phyloP scores from a whole-genome alignment of 768 basidiomycete genomes.

The Sporobolomyces roseus region DNA sequence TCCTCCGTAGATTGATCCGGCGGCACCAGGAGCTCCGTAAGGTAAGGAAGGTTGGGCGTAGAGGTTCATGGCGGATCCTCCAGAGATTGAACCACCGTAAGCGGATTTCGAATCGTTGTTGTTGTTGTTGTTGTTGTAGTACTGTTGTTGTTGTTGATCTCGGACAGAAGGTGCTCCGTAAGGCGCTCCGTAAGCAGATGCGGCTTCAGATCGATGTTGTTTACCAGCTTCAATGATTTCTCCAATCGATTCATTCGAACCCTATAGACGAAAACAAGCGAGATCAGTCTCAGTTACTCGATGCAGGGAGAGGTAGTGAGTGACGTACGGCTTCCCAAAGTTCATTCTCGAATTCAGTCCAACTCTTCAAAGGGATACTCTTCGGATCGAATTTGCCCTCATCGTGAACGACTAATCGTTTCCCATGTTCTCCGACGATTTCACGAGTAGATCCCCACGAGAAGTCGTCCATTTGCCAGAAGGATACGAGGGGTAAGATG shows the following conservation, averaged over 20 bases:
- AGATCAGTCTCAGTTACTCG: neutral
- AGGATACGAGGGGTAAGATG: conserved; percentile 86
- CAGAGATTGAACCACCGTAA: conserved; percentile 17
- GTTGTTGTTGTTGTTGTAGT: conserved; percentile 2
- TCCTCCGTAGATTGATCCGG: conserved; percentile 9
- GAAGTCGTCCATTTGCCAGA: conserved; percentile 88
- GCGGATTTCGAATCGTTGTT: conserved; percentile 21
- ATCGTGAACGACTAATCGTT: conserved; percentile 93
- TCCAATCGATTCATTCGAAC: conserved; percentile 44
- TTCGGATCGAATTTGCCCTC: conserved; percentile 96
- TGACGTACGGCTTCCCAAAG: conserved; percentile 38
- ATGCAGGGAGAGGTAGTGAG: neutral
- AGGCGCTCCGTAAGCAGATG: conserved; percentile 35
- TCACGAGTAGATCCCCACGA: conserved; percentile 79
- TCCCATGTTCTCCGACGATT: conserved; percentile 88
- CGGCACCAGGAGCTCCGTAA: conserved; percentile 17
- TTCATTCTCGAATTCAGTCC: conserved; percentile 63
- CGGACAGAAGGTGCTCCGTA: conserved; percentile 38
- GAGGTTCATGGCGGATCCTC: conserved; percentile 17
- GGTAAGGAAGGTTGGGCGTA: conserved; percentile 15
- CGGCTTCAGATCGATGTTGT: conserved; percentile 20
- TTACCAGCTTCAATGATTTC: conserved; percentile 42
- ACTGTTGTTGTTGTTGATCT: too few species aligned
- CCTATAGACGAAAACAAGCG: conserved; percentile 2
- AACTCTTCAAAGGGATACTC: conserved; percentile 88